phyloP scores from a whole-genome alignment of 345 rosid species.

The Aquilaria malaccensis region DNA sequence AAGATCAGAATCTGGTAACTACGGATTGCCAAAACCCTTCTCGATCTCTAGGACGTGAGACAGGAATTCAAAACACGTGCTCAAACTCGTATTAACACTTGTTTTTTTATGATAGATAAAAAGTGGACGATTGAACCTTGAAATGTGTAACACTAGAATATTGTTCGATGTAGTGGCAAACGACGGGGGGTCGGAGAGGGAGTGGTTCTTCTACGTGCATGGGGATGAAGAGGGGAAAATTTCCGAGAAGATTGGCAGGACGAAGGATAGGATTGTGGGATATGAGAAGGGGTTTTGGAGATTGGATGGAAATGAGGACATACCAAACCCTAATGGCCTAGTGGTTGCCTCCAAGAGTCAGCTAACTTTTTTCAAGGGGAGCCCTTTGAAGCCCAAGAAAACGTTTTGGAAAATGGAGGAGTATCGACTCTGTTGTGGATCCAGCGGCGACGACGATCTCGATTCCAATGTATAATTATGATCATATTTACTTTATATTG shows the following conservation, averaged over 20 bases:
- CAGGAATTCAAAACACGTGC: too few relatives aligned
- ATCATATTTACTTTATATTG: neutral
- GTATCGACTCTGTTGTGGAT: constrained; percentile 9
- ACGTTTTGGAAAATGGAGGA: constrained; percentile 27
- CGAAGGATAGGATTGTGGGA: neutral
- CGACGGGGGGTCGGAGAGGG: neutral
- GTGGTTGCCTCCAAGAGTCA: constrained; percentile 12
- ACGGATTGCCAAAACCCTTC: too few relatives aligned
- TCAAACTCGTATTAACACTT: too few relatives aligned
- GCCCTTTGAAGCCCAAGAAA: constrained; percentile 8
- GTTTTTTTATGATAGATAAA: too few relatives aligned
- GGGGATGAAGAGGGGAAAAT: neutral
- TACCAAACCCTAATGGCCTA: neutral
- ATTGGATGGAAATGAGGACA: constrained; percentile 2
- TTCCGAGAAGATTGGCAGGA: neutral
- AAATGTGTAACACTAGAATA: neutral
- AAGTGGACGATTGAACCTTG: neutral
- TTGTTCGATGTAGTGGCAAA: too few relatives aligned
- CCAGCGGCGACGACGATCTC: neutral
- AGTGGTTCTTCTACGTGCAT: constrained; percentile 21
- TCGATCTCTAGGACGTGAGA: too few relatives aligned
- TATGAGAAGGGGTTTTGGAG: constrained; percentile 25
- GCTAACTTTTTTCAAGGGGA: constrained; percentile 15
- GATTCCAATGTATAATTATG: constrained; percentile 1
- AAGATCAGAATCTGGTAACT: too few relatives aligned